These are phyloP conservation scores for Phallus indusiatus DNA, from an alignment of 768 basidiomycete genomes.

Conservation along the genomic window DNA sequence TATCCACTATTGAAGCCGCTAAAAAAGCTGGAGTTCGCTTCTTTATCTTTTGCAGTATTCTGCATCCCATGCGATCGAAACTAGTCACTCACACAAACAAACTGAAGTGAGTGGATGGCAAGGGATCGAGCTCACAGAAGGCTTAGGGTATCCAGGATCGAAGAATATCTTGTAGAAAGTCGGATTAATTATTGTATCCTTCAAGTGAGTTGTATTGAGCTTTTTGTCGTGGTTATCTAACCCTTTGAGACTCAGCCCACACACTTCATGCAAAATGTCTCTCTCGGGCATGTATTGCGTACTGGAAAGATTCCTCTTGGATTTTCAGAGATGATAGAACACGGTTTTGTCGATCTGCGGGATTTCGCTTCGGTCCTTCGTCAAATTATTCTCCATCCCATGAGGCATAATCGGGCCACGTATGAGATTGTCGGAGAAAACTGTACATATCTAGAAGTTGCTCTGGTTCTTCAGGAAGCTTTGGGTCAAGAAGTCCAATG, in stretches of 20 bases:
- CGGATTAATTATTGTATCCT: conserved; percentile 29
- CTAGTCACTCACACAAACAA: conserved; percentile 22
- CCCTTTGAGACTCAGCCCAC: background rate
- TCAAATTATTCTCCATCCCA: conserved; percentile 20
- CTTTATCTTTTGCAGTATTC: conserved; percentile 26
- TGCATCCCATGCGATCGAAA: conserved; percentile 22
- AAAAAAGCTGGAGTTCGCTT: conserved; percentile 23
- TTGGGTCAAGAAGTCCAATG: conserved; percentile 13
- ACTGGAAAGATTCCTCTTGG: conserved; percentile 14
- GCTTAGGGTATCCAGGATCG: conserved; percentile 3
- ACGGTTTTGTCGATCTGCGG: conserved; percentile 26
- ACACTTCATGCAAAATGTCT: conserved; percentile 3
- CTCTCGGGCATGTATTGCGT: background rate
- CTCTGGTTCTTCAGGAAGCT: conserved; percentile 14
- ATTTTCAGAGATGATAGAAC: conserved; percentile 19
- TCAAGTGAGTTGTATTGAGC: conserved; percentile 14
- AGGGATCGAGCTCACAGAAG: background rate
- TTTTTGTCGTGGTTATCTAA: background rate
- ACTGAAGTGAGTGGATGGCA: conserved; percentile 12
- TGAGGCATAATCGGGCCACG: conserved; percentile 22
- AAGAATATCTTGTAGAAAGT: conserved; percentile 29
- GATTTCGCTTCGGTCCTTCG: conserved; percentile 23
- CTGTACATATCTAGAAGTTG: conserved; percentile 21
- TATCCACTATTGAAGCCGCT: conserved; percentile 24
- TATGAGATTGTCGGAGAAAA: conserved; percentile 27